Evolutionary conservation across 345 rosid genomes (phyloP).

Genomic region (Arabis alpina): DNA sequence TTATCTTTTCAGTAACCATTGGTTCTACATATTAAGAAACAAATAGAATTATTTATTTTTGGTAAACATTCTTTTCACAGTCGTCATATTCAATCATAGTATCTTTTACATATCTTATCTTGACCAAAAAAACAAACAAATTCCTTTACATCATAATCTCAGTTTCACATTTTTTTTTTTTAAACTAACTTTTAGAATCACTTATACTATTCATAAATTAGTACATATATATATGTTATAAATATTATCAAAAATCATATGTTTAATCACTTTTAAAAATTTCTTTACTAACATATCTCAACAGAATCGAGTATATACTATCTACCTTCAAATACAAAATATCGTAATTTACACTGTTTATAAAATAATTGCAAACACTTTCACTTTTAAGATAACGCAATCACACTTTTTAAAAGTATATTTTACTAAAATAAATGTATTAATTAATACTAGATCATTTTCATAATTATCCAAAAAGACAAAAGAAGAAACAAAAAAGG

Average conservation of each 20-base stretch:
- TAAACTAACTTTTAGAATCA: not conserved
- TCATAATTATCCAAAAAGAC: constrained; percentile 33
- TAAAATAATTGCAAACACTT: not conserved
- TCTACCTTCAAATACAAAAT: not conserved
- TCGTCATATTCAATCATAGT: too few species aligned
- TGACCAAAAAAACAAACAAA: too few species aligned
- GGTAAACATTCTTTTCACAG: too few species aligned
- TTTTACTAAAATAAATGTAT: not conserved
- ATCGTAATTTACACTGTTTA: not conserved
- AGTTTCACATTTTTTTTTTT: not conserved
- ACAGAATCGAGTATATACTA: not conserved
- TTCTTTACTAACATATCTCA: not conserved
- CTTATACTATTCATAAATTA: not conserved
- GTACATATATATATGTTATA: too few species aligned
- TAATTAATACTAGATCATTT: not conserved
- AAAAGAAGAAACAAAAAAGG: constrained; percentile 21
- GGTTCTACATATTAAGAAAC: not conserved
- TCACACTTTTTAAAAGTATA: not conserved
- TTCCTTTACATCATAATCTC: not conserved
- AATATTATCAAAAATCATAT: not conserved
- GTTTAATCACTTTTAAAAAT: not conserved
- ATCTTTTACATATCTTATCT: too few species aligned
- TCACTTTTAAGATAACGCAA: constrained; percentile 22
- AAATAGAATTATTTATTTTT: too few species aligned
- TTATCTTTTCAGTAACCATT: not conserved